phyloP scores from a whole-genome alignment of 441 rosid species.

The Gossypium schwendimanii region DNA sequence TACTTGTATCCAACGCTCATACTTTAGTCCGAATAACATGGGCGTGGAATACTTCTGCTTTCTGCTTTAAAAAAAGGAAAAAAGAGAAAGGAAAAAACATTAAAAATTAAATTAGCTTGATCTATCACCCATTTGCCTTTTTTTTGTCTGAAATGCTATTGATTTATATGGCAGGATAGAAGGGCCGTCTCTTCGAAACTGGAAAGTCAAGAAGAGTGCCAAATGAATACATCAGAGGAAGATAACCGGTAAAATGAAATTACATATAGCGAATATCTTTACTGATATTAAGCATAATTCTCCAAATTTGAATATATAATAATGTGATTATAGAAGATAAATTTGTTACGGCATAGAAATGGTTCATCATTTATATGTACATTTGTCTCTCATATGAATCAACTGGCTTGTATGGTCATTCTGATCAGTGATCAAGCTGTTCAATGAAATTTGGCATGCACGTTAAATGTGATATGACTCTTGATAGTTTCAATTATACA shows the following conservation, averaged over 20 bases:
- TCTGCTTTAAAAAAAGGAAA: background rate
- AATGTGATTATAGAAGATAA: background rate
- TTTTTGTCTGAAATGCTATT: slow-evolving; percentile 8
- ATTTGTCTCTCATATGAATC: background rate
- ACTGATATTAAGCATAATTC: background rate
- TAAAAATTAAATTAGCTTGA: background rate
- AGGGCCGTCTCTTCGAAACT: slow-evolving; percentile 36
- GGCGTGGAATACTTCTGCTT: background rate
- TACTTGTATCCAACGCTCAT: background rate
- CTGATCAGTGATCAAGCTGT: background rate
- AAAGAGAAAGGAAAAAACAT: background rate
- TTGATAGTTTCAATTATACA: background rate
- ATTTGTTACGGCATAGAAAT: background rate
- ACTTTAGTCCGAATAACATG: background rate
- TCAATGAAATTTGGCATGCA: background rate
- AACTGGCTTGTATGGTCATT: slow-evolving; percentile 4
- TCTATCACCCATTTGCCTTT: slow-evolving; percentile 5
- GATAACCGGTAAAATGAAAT: slow-evolving; percentile 30
- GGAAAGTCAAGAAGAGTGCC: slow-evolving; percentile 32
- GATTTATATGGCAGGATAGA: slow-evolving; percentile 43
- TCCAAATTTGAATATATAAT: background rate
- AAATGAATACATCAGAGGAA: slow-evolving; percentile 19
- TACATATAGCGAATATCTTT: background rate
- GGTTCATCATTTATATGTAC: background rate
- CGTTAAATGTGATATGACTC: background rate